Percentiles rank a stretch among this genome's conserved stretches.
phyloP scores from a whole-genome alignment of 2,329 filamentous ascomycete genomes.

The Diaporthe capsici region DNA sequence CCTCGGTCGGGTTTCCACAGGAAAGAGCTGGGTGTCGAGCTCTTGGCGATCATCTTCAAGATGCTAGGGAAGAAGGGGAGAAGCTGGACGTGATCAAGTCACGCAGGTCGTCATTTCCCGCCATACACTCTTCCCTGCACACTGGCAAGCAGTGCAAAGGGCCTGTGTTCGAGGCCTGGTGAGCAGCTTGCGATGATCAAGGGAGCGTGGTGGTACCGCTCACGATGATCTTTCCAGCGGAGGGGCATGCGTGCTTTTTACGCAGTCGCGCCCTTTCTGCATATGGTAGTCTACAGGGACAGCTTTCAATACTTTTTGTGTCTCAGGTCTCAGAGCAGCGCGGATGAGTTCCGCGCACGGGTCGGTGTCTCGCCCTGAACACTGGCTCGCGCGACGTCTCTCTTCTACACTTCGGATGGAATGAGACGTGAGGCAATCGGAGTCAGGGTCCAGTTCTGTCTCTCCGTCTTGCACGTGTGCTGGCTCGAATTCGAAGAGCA shows the following conservation, averaged over 20 bases:
- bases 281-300: not conserved
- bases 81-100: not conserved
- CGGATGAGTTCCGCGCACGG: slow-evolving; percentile 16
- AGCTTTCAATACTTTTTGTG: not conserved
- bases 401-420: not conserved
- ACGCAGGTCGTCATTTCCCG: not conserved
- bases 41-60: not conserved
- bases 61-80: not conserved
- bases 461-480: too few relatives aligned
- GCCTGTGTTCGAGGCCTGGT: not conserved
- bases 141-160: not conserved
- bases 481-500: not conserved
- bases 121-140: not conserved
- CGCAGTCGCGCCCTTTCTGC: not conserved
- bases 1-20: not conserved
- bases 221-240: not conserved
- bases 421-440: not conserved
- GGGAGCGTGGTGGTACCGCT: not conserved
- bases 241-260: not conserved
- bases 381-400: not conserved
- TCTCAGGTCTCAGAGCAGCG: not conserved
- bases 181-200: not conserved
- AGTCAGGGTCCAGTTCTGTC: too few relatives aligned
- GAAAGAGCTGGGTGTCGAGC: not conserved
- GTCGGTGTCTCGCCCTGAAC: not conserved